Evolutionary conservation across 169 alveolate genomes (phyloP), one percentile per base, ranked within the genome.

Genomic region (Cryptosporidium ubiquitum): DNA sequence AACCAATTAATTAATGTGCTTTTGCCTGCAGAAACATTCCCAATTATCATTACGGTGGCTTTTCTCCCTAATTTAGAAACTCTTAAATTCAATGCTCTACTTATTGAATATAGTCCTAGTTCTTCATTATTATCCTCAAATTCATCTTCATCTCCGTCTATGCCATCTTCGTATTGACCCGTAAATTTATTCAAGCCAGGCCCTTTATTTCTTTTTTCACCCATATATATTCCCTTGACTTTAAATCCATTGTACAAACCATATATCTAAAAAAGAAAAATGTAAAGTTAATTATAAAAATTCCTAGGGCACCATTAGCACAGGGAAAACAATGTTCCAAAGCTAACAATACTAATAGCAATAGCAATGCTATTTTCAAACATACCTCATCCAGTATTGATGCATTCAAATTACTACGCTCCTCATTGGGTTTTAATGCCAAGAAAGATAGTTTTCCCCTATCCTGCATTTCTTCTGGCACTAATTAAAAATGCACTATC

Each of bases 1-100:
- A 92, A 86, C 95, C 96, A 94, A 66, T 93, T 94, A 26, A 94
- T 92, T 52, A 94, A 84, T 26, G 96, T 93, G 18, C 95, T 92
- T 57, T 94, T 94, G 5, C 96, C 96, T 37, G 96, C 94, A 18
- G 96, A 94, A 10, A 93, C 93, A 73, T 93, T 94, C 2, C 96
- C 96, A 51, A 94, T 84, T 6, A 94, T 86, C 95, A 94, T 74
- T 0, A 94, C 96, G 7, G 92, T 89, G 20, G 93, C 84, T 55
- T 86, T 89, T 33, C 92, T 68, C 60, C 91, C 47, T 26, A 91
- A 39, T 23, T 86, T 33, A 23, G 66, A 71, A 44, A 73, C 84
- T 12, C 29, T 55, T 29, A 60, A 58, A 57, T 70, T 64, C 23
- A 51, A 60, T 6, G 44, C 86, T 57, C 57, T 74, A 4, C 86